Evolutionary conservation across 1,139 yeast species (phyloP).

Genomic region (Yamadazyma conglobata): DNA sequence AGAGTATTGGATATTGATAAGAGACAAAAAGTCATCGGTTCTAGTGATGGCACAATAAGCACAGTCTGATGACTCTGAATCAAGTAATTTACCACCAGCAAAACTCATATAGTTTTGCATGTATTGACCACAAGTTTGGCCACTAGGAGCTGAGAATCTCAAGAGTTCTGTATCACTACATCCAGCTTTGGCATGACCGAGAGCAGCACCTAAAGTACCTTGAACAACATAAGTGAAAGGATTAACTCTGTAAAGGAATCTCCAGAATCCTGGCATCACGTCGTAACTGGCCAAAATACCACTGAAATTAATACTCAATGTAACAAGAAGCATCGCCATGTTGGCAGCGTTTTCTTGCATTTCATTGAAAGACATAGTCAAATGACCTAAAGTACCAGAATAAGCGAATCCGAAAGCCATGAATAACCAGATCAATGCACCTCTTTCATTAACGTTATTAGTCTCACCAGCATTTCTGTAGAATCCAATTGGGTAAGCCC

Average conservation of each 20-base stretch:
- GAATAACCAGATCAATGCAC: conserved; percentile 64
- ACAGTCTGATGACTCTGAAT: conserved; percentile 46
- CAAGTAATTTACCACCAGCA: conserved; percentile 52
- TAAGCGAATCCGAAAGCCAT: conserved; percentile 48
- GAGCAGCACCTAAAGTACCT: conserved; percentile 35
- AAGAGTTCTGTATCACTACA: conserved; percentile 26
- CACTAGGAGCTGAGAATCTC: conserved; percentile 37
- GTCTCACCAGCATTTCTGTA: conserved; percentile 30
- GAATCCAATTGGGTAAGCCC: conserved; percentile 43
- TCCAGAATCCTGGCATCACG: conserved; percentile 47
- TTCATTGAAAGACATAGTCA: conserved; percentile 58
- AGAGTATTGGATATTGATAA: conserved; percentile 38
- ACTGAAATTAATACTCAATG: conserved; percentile 66
- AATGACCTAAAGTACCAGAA: conserved; percentile 57
- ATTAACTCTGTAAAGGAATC: conserved; percentile 58
- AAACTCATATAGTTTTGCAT: conserved; percentile 39
- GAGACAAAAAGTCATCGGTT: conserved; percentile 50
- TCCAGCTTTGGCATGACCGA: conserved; percentile 22
- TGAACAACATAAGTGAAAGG: conserved; percentile 62
- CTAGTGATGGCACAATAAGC: conserved; percentile 43
- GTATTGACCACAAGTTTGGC: conserved; percentile 53
- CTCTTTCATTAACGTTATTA: conserved; percentile 39
- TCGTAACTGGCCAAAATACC: conserved; percentile 69
- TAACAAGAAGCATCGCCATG: conserved; percentile 53
- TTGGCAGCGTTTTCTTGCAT: conserved; percentile 72